Percentiles rank a stretch among this genome's conserved stretches.
Conservation (phyloP, 208 protist species). For the Crithidia sp. region DNA sequence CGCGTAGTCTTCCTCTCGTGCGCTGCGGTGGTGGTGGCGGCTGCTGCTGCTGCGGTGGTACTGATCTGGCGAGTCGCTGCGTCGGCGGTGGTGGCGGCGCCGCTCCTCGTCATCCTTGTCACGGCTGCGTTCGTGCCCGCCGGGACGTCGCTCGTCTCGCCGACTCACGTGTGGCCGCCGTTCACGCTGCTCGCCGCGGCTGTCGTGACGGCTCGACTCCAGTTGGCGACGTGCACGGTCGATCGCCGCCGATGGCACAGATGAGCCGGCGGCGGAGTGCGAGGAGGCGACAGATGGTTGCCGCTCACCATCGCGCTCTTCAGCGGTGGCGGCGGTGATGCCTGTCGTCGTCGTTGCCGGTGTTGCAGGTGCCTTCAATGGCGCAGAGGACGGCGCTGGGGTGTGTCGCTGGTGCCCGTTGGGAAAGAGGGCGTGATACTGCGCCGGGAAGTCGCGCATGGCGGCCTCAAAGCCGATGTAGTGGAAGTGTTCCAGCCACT, state of each 20-base stretch:
- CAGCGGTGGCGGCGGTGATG: constrained; percentile 18
- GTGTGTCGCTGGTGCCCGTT: constrained; percentile 14
- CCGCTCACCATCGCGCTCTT: constrained; percentile 7
- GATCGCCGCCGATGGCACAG: background rate
- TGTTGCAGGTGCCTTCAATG: background rate
- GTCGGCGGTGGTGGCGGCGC: constrained; percentile 12
- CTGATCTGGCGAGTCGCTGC: constrained; percentile 18
- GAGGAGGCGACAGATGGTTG: background rate
- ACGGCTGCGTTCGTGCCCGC: background rate
- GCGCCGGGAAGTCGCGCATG: constrained; percentile 51
- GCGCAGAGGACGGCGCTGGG: background rate
- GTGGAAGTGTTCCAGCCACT: constrained; percentile 90
- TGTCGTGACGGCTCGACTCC: constrained; percentile 3
- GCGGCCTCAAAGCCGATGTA: constrained; percentile 77
- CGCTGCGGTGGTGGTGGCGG: background rate
- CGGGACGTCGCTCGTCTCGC: constrained; percentile 14
- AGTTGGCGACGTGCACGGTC: background rate
- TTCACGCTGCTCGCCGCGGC: constrained; percentile 12
- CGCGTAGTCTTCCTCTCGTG: constrained; percentile 3
- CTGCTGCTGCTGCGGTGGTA: constrained; percentile 2
- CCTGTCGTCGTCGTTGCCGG: background rate
- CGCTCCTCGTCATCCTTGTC: constrained; percentile 31
- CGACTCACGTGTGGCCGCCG: constrained; percentile 17
- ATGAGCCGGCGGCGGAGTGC: constrained; percentile 28
- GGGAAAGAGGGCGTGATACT: constrained; percentile 68